Evolutionary conservation across 805 yeast genomes (phyloP), one percentile per base, ranked within the genome.

Genomic region (Dipodascus geniculatus): DNA sequence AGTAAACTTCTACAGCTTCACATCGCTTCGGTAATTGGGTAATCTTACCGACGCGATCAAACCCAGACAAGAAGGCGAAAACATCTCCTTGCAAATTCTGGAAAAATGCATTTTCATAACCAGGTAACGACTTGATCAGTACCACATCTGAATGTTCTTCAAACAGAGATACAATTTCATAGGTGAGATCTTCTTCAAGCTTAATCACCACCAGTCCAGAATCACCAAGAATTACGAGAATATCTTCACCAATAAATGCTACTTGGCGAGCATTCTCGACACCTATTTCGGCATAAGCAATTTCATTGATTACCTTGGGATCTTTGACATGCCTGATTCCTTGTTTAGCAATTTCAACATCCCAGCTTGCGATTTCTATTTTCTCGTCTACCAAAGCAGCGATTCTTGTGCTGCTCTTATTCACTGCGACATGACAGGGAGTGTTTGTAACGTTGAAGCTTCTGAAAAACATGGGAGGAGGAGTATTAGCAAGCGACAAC

Each of bases 401-500:
- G 61, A 78, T 77, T 2, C 65, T 58, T 52, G 76, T 78, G 65
- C 85, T 87, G 9, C 79, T 71, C 51, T 75, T 67, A 56, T 83
- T 78, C 2, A 82, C 78, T 0, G 95, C 85, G 48, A 79, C 77
- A 61, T 85, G 87, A 20, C 74, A 65, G 4, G 88, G 80, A 54
- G 79, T 79, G 1, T 71, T 73, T 6, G 72, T 73, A 11, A 81
- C 70, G 8, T 75, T 78, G 51, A 87, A 67, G 50, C 82, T 86
- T 55, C 95, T 76, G 63, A 76, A 83, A 22, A 87, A 77, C 64
- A 87, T 80, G 48, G 99, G 99, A 0, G 99, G 99, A 2, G 99
- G 99, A 9, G 88, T 91, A 64, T 83, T 88, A 1, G 96, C 96
- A 28, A 82, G 65, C 1, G 85, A 76, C 38, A 93, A 73, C 0